Evolutionary conservation across 306 rosid species (phyloP).

Genomic region (Prunus mongolica): DNA sequence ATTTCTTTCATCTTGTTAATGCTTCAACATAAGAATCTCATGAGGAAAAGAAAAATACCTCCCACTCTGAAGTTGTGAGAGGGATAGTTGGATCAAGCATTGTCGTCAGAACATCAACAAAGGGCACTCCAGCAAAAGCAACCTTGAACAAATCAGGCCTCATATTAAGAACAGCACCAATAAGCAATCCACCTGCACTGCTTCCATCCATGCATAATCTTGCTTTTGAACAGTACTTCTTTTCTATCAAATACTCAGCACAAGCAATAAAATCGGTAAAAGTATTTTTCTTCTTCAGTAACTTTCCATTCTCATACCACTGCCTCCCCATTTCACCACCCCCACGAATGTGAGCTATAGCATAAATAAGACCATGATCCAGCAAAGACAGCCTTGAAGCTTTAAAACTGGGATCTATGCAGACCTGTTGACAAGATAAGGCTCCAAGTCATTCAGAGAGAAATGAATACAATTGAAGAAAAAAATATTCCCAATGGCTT

Average conservation of each 20-base stretch:
- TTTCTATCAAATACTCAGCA: conserved; percentile 79
- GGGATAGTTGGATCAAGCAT: conserved; percentile 99
- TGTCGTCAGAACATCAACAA: conserved; percentile 91
- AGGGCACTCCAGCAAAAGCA: conserved; percentile 92
- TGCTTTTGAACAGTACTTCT: conserved; percentile 69
- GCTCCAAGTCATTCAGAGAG: conserved; percentile 17
- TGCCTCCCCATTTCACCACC: conserved; percentile 99
- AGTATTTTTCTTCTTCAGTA: conserved; percentile 80
- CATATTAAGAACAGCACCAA: conserved; percentile 96
- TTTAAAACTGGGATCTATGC: conserved; percentile 74
- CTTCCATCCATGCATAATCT: conserved; percentile 77
- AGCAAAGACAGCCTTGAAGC: conserved; percentile 78
- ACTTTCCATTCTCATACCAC: conserved; percentile 97
- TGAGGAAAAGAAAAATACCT: conserved; percentile 45
- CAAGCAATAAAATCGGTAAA: conserved; percentile 88
- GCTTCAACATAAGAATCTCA: neutral
- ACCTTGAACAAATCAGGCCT: conserved; percentile 94
- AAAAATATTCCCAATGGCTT: conserved; percentile 9
- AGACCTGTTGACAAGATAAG: conserved; percentile 41
- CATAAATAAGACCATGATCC: conserved; percentile 83
- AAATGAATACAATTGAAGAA: conserved; percentile 7
- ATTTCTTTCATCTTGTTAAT: neutral
- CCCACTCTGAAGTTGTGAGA: conserved; percentile 96
- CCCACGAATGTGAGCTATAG: conserved; percentile 89
- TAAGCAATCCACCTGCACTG: conserved; percentile 96